Conservation (phyloP, 352 stramenopile species). For the Phytophthora fragariaefolia region DNA sequence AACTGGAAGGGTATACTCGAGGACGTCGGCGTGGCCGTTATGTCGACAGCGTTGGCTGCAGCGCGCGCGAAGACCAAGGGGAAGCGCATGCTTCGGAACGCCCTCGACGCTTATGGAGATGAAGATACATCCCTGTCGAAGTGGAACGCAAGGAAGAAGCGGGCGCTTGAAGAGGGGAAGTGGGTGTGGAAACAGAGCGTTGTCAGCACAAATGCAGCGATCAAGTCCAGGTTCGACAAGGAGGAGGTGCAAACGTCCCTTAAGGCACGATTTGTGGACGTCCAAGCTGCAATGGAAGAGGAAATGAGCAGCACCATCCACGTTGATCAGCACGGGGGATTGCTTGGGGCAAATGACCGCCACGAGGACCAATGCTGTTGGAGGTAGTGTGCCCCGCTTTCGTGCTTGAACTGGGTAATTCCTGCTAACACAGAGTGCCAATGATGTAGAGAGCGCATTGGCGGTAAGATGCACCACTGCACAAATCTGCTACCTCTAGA, state of each 20-base stretch:
- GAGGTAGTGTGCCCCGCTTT: slow-evolving; percentile 29
- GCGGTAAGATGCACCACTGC: slow-evolving; percentile 57
- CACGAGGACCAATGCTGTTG: slow-evolving; percentile 40
- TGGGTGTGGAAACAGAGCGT: slow-evolving; percentile 59
- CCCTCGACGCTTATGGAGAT: slow-evolving; percentile 58
- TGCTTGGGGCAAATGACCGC: slow-evolving; percentile 9
- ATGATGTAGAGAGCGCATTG: slow-evolving; percentile 45
- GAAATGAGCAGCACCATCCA: slow-evolving; percentile 42
- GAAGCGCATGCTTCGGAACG: slow-evolving; percentile 69
- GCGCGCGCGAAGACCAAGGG: slow-evolving; percentile 71
- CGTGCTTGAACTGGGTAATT: neutral
- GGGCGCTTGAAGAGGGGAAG: slow-evolving; percentile 36
- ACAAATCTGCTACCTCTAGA: slow-evolving; percentile 42
- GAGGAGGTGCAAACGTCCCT: slow-evolving; percentile 33
- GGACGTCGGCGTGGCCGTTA: slow-evolving; percentile 12
- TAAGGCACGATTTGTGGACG: slow-evolving; percentile 46
- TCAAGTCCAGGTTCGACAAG: slow-evolving; percentile 52
- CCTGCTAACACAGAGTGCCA: neutral
- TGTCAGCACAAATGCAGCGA: slow-evolving; percentile 39
- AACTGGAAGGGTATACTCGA: neutral
- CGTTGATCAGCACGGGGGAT: slow-evolving; percentile 23
- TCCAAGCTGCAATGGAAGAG: slow-evolving; percentile 42
- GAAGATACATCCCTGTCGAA: slow-evolving; percentile 55
- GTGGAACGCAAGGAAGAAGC: slow-evolving; percentile 65
- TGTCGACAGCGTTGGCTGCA: slow-evolving; percentile 70